Evolutionary conservation across 768 basidiomycete genomes (phyloP).

Genomic region (Termitomyces sp.): DNA sequence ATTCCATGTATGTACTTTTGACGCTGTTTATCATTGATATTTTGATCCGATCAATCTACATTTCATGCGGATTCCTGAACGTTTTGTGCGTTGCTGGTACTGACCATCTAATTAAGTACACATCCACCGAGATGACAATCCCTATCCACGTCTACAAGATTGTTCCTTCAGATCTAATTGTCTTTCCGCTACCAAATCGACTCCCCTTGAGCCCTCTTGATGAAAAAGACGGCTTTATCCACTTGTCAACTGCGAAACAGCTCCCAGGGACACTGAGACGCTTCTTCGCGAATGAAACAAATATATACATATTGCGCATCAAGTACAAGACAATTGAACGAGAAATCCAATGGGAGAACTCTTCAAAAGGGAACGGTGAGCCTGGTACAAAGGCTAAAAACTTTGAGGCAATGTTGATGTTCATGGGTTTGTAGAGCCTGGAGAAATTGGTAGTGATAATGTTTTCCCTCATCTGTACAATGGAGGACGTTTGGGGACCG

Average conservation of each 20-base stretch:
- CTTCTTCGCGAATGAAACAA: slow-evolving; percentile 37
- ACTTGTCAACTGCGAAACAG: slow-evolving; percentile 51
- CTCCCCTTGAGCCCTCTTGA: slow-evolving; percentile 51
- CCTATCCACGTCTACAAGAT: slow-evolving; percentile 64
- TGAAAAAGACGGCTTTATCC: slow-evolving; percentile 41
- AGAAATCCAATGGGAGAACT: slow-evolving; percentile 45
- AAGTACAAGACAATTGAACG: slow-evolving; percentile 32
- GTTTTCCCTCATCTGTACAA: slow-evolving; percentile 55
- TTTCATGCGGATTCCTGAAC: not conserved
- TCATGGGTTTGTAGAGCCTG: slow-evolving; percentile 24
- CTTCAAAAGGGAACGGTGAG: slow-evolving; percentile 25
- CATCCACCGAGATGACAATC: slow-evolving; percentile 8
- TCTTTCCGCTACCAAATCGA: slow-evolving; percentile 33
- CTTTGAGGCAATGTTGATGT: not conserved
- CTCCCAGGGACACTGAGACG: slow-evolving; percentile 37
- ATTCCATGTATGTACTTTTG: too few relatives aligned
- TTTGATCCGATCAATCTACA: not conserved
- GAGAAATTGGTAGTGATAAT: slow-evolving; percentile 37
- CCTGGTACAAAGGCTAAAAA: not conserved
- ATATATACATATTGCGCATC: slow-evolving; percentile 39
- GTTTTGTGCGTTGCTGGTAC: not conserved
- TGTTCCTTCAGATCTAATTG: slow-evolving; percentile 30
- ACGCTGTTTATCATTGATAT: not conserved
- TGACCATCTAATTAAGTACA: not conserved
- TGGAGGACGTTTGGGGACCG: slow-evolving; percentile 33